These are phyloP conservation scores for Taphrina wiesneri DNA, from an alignment of 1,139 yeast species.

Conservation along the genomic window DNA sequence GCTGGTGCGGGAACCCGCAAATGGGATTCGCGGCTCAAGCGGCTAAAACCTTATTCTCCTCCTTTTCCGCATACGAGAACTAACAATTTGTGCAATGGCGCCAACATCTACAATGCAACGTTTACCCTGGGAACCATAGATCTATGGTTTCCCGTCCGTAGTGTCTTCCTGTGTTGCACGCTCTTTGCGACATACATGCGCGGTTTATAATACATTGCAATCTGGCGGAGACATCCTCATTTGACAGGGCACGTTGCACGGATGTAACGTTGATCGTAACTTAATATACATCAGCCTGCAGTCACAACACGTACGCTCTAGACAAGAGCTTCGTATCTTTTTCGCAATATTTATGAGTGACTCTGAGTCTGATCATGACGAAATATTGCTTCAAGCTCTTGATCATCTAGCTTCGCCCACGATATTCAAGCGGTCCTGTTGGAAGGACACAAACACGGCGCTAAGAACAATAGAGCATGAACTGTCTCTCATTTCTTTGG, in stretches of 20 bases:
- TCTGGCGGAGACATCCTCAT: too few relatives aligned
- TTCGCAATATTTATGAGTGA: too few relatives aligned
- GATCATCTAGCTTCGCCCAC: background rate
- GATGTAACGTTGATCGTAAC: too few relatives aligned
- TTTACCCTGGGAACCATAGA: too few relatives aligned
- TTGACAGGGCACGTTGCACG: background rate
- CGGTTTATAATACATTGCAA: too few relatives aligned
- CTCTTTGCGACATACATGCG: too few relatives aligned
- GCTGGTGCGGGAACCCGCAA: conserved; percentile 3
- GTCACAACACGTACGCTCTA: background rate
- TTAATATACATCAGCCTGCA: too few relatives aligned
- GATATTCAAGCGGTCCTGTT: background rate
- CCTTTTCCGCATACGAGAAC: too few relatives aligned
- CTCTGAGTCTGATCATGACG: background rate
- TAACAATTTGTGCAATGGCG: too few relatives aligned
- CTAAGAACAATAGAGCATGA: background rate
- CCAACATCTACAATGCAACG: too few relatives aligned
- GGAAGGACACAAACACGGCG: background rate
- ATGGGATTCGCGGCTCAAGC: background rate
- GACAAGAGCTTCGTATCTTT: background rate
- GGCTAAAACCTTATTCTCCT: conserved; percentile 1
- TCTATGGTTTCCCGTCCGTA: too few relatives aligned
- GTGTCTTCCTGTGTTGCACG: too few relatives aligned
- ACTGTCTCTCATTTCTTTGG: background rate
- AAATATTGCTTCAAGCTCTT: background rate